phyloP scores from a whole-genome alignment of 2,329 filamentous ascomycete genomes.

The Hypoxylon sp. region DNA sequence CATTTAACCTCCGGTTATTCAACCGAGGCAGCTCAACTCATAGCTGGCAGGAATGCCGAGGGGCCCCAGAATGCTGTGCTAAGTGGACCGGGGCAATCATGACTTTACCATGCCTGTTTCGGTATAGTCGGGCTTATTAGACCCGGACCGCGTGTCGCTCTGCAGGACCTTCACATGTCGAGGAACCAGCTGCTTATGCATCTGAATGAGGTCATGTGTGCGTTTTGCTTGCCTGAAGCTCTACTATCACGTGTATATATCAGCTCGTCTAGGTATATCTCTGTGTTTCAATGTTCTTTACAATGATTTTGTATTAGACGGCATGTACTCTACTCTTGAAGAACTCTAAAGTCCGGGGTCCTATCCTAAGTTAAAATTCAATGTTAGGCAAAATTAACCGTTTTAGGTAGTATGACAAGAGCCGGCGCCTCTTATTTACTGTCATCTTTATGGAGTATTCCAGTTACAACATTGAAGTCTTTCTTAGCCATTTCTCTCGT shows the following conservation, averaged over 20 bases:
- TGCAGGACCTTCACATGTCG: constrained; percentile 50
- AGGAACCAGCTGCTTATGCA: constrained; percentile 22
- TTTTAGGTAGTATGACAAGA: constrained; percentile 12
- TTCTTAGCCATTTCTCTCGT: not conserved
- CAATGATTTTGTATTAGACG: not conserved
- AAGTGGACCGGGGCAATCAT: constrained; percentile 12
- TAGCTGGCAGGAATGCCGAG: constrained; percentile 53
- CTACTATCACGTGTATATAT: constrained; percentile 31
- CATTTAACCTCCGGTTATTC: constrained; percentile 47
- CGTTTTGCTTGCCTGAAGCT: constrained; percentile 25
- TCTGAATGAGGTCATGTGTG: constrained; percentile 50
- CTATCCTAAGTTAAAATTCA: constrained; percentile 6
- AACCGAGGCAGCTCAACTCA: constrained; percentile 51
- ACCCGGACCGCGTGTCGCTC: constrained; percentile 14
- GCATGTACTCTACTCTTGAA: not conserved
- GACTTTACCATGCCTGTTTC: constrained; percentile 25
- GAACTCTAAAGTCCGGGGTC: not conserved
- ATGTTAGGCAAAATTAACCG: constrained; percentile 21
- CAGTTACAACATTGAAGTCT: not conserved
- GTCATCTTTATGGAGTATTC: not conserved
- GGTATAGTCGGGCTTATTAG: constrained; percentile 26
- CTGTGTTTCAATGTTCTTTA: constrained; percentile 1
- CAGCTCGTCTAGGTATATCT: not conserved
- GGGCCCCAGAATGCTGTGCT: constrained; percentile 38
- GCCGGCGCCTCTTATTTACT: constrained; percentile 15